These are phyloP conservation scores for Nakazawaea peltata DNA, from an alignment of 805 yeast species.

Conservation along the genomic window DNA sequence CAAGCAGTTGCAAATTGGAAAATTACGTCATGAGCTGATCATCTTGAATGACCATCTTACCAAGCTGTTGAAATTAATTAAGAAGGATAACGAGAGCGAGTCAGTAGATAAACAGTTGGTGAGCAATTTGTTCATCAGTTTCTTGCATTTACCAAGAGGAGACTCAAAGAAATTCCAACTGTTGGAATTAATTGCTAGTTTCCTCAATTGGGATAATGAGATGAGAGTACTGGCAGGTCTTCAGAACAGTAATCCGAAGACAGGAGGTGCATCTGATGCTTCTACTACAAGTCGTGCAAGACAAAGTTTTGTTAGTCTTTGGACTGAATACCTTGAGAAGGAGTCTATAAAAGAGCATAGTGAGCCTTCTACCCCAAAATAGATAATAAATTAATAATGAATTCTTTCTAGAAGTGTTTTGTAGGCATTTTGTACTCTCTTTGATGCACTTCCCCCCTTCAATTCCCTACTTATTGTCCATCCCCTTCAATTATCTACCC, in stretches of 20 bases:
- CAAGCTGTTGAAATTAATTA: conserved; percentile 81
- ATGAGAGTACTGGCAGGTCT: conserved; percentile 73
- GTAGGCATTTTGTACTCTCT: too few species aligned
- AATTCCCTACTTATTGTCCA: too few species aligned
- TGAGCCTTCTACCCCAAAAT: too few species aligned
- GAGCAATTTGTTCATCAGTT: conserved; percentile 78
- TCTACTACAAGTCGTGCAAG: conserved; percentile 19
- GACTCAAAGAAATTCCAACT: conserved; percentile 95
- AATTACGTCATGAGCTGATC: conserved; percentile 89
- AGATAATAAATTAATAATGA: too few species aligned
- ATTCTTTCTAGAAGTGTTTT: too few species aligned
- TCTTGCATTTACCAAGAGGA: conserved; percentile 81
- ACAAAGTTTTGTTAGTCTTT: conserved; percentile 58
- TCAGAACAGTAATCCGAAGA: conserved; percentile 20
- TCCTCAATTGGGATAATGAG: conserved; percentile 82
- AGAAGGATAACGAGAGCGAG: conserved; percentile 66
- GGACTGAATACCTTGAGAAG: conserved; percentile 76
- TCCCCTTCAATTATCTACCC: too few species aligned
- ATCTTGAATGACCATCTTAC: conserved; percentile 90
- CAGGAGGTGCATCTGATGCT: too few species aligned
- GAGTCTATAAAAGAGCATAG: conserved; percentile 42
- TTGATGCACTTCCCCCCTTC: too few species aligned
- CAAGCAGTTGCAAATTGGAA: conserved; percentile 77
- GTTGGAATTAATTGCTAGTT: conserved; percentile 71
- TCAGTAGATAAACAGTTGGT: conserved; percentile 84